Conservation (phyloP, 23 red algal species). For the Porphyridium purpureum region DNA sequence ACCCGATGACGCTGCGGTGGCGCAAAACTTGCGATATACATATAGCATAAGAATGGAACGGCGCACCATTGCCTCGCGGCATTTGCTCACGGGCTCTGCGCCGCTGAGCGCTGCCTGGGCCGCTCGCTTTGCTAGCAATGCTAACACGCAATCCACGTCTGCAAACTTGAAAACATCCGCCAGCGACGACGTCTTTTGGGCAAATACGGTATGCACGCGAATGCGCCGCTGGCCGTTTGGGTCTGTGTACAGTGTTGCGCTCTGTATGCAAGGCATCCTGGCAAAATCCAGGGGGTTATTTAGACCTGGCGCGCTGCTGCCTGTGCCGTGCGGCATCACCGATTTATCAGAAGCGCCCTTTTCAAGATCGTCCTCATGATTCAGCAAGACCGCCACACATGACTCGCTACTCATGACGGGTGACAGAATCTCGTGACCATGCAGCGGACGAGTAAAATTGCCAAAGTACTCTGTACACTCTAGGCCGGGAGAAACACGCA, state of each 20-base stretch:
- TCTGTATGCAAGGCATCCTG: constrained; percentile 20
- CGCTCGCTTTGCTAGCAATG: constrained; percentile 45
- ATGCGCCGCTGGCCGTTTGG: constrained; percentile 48
- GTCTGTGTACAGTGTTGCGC: constrained; percentile 68
- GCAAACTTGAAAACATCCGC: constrained; percentile 58
- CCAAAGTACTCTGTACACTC: constrained; percentile 49
- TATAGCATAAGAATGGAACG: constrained; percentile 46
- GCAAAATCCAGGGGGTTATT: too few relatives aligned
- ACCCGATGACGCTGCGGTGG: constrained; percentile 28
- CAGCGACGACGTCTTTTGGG: constrained; percentile 44
- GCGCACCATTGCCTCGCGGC: constrained; percentile 53
- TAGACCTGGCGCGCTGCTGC: too few relatives aligned
- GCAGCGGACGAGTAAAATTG: constrained; percentile 8
- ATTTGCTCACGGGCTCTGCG: constrained; percentile 39
- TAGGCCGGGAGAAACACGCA: constrained; percentile 59
- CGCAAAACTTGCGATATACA: constrained; percentile 87
- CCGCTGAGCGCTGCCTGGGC: constrained; percentile 42
- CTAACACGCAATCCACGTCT: constrained; percentile 43
- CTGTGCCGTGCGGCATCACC: background rate
- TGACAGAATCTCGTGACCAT: background rate
- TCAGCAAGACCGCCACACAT: constrained; percentile 38
- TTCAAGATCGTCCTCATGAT: constrained; percentile 12
- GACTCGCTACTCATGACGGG: constrained; percentile 6
- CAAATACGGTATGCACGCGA: constrained; percentile 82
- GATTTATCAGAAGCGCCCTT: constrained; percentile 22